Conservation (phyloP, 2,329 filamentous ascomycete genomes). For the Alternaria arbusti region DNA sequence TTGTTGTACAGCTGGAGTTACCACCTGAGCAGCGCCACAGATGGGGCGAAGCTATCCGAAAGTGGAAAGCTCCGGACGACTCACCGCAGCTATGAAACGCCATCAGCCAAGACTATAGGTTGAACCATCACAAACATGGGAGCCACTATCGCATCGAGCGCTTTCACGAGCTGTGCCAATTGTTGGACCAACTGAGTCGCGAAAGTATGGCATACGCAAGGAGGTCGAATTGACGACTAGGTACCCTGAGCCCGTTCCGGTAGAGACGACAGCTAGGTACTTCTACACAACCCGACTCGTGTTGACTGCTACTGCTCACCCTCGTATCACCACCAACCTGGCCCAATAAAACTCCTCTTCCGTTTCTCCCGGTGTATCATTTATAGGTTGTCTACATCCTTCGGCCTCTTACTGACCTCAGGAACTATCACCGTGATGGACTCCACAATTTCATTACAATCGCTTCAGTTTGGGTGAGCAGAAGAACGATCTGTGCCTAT, state of each 20-base stretch:
- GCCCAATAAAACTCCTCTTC: background rate
- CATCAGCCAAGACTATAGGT: background rate
- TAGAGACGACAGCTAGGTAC: background rate
- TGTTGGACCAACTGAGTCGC: background rate
- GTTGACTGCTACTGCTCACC: background rate
- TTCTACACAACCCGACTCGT: background rate
- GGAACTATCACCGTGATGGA: too few species aligned
- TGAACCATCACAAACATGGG: background rate
- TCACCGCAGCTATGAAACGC: conserved; percentile 2
- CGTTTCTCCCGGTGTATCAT: background rate
- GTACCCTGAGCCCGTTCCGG: background rate
- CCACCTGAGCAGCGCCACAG: conserved; percentile 9
- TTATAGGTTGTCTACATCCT: background rate
- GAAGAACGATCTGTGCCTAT: background rate
- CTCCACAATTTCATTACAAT: background rate
- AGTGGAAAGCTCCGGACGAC: conserved; percentile 10
- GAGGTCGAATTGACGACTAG: too few species aligned
- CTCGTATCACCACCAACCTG: background rate
- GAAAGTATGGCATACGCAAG: background rate
- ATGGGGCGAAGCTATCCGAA: conserved; percentile 16
- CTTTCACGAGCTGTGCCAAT: background rate
- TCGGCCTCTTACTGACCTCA: background rate
- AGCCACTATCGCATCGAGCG: background rate
- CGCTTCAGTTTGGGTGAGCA: background rate
- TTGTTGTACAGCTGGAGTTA: conserved; percentile 6